Evolutionary conservation across 2,329 filamentous ascomycete species (phyloP).

Genomic region (Penicillium sp.): DNA sequence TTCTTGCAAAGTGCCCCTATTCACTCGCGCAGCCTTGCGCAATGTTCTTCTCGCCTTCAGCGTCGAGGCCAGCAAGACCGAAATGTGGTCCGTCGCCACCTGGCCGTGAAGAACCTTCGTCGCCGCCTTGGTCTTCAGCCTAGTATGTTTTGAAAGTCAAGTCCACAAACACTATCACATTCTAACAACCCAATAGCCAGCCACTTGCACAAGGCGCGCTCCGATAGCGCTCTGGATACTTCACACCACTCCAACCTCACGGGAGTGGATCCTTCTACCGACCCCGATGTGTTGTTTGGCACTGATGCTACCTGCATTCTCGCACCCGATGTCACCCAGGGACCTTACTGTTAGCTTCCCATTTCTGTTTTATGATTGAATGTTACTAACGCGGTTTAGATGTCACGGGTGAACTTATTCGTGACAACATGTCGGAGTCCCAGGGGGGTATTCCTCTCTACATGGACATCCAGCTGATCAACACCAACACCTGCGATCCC

Average conservation of each 20-base stretch:
- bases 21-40: slow-evolving; percentile 43
- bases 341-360: slow-evolving; percentile 50
- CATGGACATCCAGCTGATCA: slow-evolving; percentile 44
- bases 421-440: slow-evolving; percentile 38
- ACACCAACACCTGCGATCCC: slow-evolving; percentile 45
- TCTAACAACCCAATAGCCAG: slow-evolving; percentile 11
- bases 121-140: slow-evolving; percentile 39
- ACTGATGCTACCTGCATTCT: slow-evolving; percentile 48
- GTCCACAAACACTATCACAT: neutral
- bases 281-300: slow-evolving; percentile 31
- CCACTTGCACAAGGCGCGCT: slow-evolving; percentile 33
- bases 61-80: slow-evolving; percentile 49
- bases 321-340: slow-evolving; percentile 55
- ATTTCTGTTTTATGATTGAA: neutral
- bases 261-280: slow-evolving; percentile 23
- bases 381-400: slow-evolving; percentile 15
- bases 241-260: slow-evolving; percentile 42
- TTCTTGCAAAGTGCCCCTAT: slow-evolving; percentile 46
- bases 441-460: slow-evolving; percentile 42
- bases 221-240: slow-evolving; percentile 37
- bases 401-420: slow-evolving; percentile 41
- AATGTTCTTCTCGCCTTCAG: slow-evolving; percentile 51
- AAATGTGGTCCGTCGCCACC: slow-evolving; percentile 49
- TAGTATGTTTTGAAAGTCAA: slow-evolving; percentile 17
- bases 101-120: slow-evolving; percentile 45